These are phyloP conservation scores for Pyrus bretschneideri DNA, from an alignment of 306 rosid species.

Conservation along the genomic window DNA sequence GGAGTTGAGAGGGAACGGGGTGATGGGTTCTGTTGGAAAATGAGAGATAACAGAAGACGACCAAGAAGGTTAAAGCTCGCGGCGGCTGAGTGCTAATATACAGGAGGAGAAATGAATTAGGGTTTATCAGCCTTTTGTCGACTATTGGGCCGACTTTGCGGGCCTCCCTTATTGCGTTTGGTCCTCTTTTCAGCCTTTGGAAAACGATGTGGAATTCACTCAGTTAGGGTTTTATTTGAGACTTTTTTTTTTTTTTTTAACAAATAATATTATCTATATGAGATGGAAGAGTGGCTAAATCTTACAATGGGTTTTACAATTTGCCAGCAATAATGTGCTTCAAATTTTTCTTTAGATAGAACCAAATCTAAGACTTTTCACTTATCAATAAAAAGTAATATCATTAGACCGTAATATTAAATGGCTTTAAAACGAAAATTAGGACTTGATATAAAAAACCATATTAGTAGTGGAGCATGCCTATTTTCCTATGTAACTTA, in stretches of 20 bases:
- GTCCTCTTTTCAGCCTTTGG: neutral
- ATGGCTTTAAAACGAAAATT: too few species aligned
- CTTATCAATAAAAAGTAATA: too few species aligned
- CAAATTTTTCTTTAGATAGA: rapidly evolving
- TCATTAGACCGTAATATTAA: rapidly evolving
- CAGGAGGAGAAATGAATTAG: neutral
- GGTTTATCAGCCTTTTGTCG: neutral
- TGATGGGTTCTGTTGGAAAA: neutral
- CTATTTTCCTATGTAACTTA: too few species aligned
- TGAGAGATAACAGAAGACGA: neutral
- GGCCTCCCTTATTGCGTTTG: neutral
- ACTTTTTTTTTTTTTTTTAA: too few species aligned
- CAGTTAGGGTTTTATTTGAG: too few species aligned
- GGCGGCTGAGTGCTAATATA: conserved; percentile 5
- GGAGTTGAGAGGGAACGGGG: neutral
- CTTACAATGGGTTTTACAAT: rapidly evolving
- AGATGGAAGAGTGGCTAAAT: rapidly evolving
- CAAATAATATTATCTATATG: too few species aligned
- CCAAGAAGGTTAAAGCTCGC: neutral
- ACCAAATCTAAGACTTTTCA: too few species aligned
- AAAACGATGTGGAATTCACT: neutral
- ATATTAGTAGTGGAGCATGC: too few species aligned
- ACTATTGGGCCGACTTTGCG: neutral
- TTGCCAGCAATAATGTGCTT: too few species aligned
- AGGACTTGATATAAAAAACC: too few species aligned